Evolutionary conservation across 352 stramenopile species (phyloP), one percentile per base, ranked within the genome.

Genomic region (Pythium angustatum): DNA sequence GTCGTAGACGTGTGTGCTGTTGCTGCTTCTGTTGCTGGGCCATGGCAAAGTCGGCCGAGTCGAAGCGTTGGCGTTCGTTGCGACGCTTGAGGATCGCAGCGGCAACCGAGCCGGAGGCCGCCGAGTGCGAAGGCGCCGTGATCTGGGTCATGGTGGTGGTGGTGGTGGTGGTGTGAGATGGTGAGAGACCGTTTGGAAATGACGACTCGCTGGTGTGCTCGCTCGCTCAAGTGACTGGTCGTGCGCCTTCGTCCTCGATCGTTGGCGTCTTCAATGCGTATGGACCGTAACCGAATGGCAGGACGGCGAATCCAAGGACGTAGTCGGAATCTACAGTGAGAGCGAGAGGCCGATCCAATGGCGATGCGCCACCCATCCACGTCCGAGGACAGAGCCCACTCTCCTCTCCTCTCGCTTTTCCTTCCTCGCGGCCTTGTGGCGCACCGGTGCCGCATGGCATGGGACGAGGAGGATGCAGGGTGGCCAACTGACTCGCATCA

Each of bases 11-110:
- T 5, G 52, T 15, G 12, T 41, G 30, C 19, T 28, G 41, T 19
- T 79, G 36, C 67, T 68, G 66, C 11, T 73, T 60, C n/a, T 69
- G 62, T 21, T 66, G 68, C 54, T 73, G 59, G 2, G 62, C 64
- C 66, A 91, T 81, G 30, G 72, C 78, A 58, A 84, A 87, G 58
- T 91, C 83, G 9, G 83, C 83, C 54, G 83, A 91, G 60, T 91
- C 83, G 58, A 91, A 91, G 30, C 83, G 83, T 68, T 91, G 79
- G 40, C 82, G 82, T 41, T 83, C 65, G 11, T 56, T 48, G 49
- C 81, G 79, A 7, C 82, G 82, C 58, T 83, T 76, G 52, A 91
- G 68, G 52, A 89, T 76, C 21, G 66, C 70, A 27, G 62, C 64
- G 4, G 52, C 59, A 22, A 52, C 48, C 9, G 66, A 48, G 41